Base-by-base conservation (phyloP, 1,139 yeast genomes). In the Kurtzmaniella quercitrusa region DNA sequence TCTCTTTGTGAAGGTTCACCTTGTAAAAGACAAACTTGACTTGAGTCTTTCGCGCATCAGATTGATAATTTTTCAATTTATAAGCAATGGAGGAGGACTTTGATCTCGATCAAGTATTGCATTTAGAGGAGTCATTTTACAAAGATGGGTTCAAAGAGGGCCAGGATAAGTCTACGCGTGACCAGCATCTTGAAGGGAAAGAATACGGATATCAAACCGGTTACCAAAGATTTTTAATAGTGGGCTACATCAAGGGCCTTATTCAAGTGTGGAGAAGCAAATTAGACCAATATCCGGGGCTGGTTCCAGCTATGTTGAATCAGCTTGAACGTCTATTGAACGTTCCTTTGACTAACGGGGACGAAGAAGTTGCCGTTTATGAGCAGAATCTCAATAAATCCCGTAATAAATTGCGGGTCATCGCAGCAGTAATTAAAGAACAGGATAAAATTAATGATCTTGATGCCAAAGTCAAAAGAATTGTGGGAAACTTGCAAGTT, bases 151-250 rank as follows among this genome's bases (percentile, higher is more conserved):
- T 68, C 40, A 54, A 59, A 41, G 83, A 82, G 37, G 91, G 93
- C 2, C 70, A 68, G 45, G 57, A 59, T 11, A 70, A 67, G 39
- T 66, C 73, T 1, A 62, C 75, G 0, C 54, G 51, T 38, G 65
- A 68, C 36, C 78, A 75, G 38, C 67, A 63, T 42, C 49, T 72
- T 1, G 95, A 86, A 57, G 95, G 95, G 2, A 81, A 80, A 51
- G 87, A 84, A 50, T 84, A 75, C 54, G 95, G 95, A 0, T 71
- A 84, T 41, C 94, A 87, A 54, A 83, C 88, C 0, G 94, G 89
- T 0, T 85, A 79, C 54, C 91, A 84, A 59, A 65, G 91, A 47
- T 84, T 74, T 51, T 53, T 82, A 12, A 61, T 84, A 0, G 58
- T 85, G 3, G 95, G 95, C 0, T 78, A 82, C 42, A 69, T 86